phyloP scores from a whole-genome alignment of 192 early-diverging fungal species.

The Funneliformis geosporum region DNA sequence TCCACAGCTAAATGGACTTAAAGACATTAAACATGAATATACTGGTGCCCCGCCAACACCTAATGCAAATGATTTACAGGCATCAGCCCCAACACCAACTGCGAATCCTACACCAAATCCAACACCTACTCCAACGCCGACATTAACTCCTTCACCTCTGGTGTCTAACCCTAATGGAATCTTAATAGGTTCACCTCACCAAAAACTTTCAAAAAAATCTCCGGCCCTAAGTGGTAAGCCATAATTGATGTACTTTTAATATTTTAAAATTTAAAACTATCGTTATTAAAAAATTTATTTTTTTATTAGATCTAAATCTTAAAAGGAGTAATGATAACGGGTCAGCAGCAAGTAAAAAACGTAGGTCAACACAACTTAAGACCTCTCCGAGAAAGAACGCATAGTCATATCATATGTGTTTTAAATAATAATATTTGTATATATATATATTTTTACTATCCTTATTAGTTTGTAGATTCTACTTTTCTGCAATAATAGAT shows the following conservation, averaged over 20 bases:
- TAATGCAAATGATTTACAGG: background rate
- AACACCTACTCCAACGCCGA: background rate
- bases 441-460: background rate
- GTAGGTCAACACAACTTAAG: background rate
- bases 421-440: background rate
- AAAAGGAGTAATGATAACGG: background rate
- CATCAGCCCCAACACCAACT: background rate
- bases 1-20: background rate
- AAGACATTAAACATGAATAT: background rate
- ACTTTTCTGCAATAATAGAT: background rate
- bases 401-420: background rate
- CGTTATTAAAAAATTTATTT: background rate
- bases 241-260: background rate
- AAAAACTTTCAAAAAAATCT: background rate
- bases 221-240: background rate
- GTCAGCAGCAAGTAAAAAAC: background rate
- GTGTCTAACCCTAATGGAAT: background rate
- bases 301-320: background rate
- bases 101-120: background rate
- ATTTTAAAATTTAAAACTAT: background rate
- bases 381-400: background rate
- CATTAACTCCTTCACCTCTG: background rate
- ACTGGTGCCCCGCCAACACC: background rate
- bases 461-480: constrained; percentile 1
- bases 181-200: too few relatives aligned